These are phyloP conservation scores for Microdochium nivale DNA, from an alignment of 2,329 filamentous ascomycete species.

Conservation along the genomic window DNA sequence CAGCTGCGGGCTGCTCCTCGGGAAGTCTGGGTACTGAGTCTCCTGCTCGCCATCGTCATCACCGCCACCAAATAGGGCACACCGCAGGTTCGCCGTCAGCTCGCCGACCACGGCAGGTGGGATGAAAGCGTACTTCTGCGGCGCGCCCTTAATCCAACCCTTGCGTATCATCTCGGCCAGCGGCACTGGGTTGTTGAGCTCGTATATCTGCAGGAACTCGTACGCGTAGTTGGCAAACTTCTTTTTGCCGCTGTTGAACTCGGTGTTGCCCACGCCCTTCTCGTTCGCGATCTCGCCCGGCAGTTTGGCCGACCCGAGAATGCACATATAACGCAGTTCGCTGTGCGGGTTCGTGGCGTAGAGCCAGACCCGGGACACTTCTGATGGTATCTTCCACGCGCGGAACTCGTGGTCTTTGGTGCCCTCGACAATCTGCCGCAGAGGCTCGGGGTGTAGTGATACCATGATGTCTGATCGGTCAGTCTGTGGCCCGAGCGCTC, in stretches of 20 bases:
- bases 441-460: conserved; percentile 48
- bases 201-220: conserved; percentile 48
- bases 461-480: conserved; percentile 33
- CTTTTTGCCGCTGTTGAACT: conserved; percentile 36
- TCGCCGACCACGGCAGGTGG: conserved; percentile 49
- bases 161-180: conserved; percentile 42
- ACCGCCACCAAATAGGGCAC: conserved; percentile 36
- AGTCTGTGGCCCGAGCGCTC: conserved; percentile 27
- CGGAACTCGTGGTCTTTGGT: conserved; percentile 47
- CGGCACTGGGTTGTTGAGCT: conserved; percentile 50
- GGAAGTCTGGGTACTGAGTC: conserved; percentile 6
- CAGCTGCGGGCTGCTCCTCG: conserved; percentile 8
- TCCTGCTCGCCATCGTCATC: conserved; percentile 16
- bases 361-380: conserved; percentile 54
- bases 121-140: conserved; percentile 44
- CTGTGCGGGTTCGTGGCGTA: conserved; percentile 38
- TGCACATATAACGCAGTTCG: conserved; percentile 52
- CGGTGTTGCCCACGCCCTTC: conserved; percentile 38
- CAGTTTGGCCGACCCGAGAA: conserved; percentile 35
- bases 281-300: conserved; percentile 36
- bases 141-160: conserved; percentile 42
- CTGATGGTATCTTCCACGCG: conserved; percentile 43
- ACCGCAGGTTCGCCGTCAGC: conserved; percentile 48
- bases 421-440: conserved; percentile 40
- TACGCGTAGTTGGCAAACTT: conserved; percentile 36